Evolutionary conservation across 169 alveolate genomes (phyloP).

Genomic region (Plasmodium relictum): DNA sequence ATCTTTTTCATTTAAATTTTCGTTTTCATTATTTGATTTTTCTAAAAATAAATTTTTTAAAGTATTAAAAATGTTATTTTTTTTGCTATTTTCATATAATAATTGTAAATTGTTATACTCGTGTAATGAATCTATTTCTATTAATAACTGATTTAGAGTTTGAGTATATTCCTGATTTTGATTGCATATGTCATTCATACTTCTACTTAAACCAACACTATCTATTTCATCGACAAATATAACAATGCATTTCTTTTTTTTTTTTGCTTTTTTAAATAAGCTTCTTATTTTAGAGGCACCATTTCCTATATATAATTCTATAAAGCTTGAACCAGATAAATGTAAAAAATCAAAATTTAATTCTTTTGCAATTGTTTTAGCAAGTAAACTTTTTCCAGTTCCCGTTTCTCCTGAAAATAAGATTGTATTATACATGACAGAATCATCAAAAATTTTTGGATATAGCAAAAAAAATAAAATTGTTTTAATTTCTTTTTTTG

Average conservation of each 20-base stretch:
- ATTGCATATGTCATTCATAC: neutral
- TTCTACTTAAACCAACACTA: slow-evolving; percentile 53
- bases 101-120: slow-evolving; percentile 46
- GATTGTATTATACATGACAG: slow-evolving; percentile 1
- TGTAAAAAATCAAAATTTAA: slow-evolving; percentile 49
- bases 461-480: slow-evolving; percentile 33
- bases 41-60: neutral
- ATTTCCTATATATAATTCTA: slow-evolving; percentile 68
- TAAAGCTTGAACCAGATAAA: slow-evolving; percentile 58
- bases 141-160: slow-evolving; percentile 58
- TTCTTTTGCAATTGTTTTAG: slow-evolving; percentile 64
- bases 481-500: slow-evolving; percentile 50
- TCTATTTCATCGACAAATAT: slow-evolving; percentile 70
- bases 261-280: slow-evolving; percentile 53
- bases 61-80: neutral
- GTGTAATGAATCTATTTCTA: slow-evolving; percentile 64
- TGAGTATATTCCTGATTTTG: slow-evolving; percentile 67
- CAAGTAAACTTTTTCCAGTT: slow-evolving; percentile 52
- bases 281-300: slow-evolving; percentile 68
- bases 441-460: slow-evolving; percentile 22
- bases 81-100: neutral
- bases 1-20: neutral
- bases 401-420: slow-evolving; percentile 74
- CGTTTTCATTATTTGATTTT: neutral
- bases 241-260: slow-evolving; percentile 24